Base-by-base conservation (phyloP, 257 asterid species). In the Solanum arcanum region DNA sequence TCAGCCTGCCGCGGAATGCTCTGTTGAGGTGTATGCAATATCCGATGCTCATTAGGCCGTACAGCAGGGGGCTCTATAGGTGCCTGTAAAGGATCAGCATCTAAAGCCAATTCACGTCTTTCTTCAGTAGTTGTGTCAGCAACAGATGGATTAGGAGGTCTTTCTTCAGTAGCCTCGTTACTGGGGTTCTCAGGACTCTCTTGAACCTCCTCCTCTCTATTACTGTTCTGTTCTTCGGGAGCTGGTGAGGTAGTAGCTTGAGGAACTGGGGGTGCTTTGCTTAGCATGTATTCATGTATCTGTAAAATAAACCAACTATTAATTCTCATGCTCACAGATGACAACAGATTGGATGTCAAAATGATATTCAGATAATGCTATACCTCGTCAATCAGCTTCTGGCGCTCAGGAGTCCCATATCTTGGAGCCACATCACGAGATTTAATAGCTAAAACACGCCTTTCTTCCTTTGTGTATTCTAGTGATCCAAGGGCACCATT, bases 401-500 rank as follows among this genome's bases (percentile, higher is more conserved):
- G 98, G 77, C 98, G 96, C 66, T 95, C 98, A 68, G 95, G 82
- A 59, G 92, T 93, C 84, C 98, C 98, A 83, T 86, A 91, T 84
- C 60, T 93, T 44, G 99, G 98, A 88, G 98, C 91, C 52, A 89
- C 88, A 85, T 92, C 95, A 35, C 96, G 95, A 85, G 99, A 93
- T 88, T 94, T 96, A 46, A 93, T 86, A 59, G 99, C 98, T 87
- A 96, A 95, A 84, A 91, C 92, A 74, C 91, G 93, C 88, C 97
- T 94, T 90, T 96, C 99, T 87, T 95, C 97, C 89, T 93, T 95
- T 10, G 94, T 88, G 89, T 95, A 94, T 86, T 96, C 98, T 74
- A 96, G 90, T 72, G 99, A 96, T 62, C 98, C 98, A 86, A 96
- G 87, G 12, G 98, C 99, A 68, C 99, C 99, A 83, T 95, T 95